phyloP scores from a whole-genome alignment of 192 early-diverging fungal species.

The Gonapodya prolifera region DNA sequence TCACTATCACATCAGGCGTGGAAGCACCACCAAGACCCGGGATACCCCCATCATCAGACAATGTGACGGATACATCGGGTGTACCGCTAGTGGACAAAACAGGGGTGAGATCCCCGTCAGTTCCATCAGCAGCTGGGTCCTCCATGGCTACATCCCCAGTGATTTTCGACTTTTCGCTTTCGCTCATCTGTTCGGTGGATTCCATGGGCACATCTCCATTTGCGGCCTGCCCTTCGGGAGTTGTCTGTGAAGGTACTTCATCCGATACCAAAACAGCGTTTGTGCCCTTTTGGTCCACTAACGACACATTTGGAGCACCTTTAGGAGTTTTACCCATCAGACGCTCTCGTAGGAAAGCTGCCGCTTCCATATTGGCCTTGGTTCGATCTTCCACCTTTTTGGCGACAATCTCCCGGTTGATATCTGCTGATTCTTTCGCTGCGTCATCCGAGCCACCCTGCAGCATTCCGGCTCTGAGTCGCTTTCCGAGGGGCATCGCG shows the following conservation, averaged over 20 bases:
- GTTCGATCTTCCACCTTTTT: background rate
- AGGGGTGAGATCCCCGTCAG: background rate
- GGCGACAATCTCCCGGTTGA: conserved; percentile 3
- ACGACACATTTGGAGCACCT: background rate
- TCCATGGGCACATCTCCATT: conserved; percentile 36
- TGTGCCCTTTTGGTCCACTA: background rate
- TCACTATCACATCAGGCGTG: background rate
- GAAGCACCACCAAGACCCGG: background rate
- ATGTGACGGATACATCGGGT: background rate
- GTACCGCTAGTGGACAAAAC: background rate
- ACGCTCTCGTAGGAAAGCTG: background rate
- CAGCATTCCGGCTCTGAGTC: background rate
- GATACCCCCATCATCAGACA: background rate
- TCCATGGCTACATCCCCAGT: background rate
- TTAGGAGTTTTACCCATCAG: background rate
- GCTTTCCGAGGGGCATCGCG: background rate
- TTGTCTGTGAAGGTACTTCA: background rate
- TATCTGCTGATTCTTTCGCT: background rate
- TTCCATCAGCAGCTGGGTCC: background rate
- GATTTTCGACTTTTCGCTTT: background rate
- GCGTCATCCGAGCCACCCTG: conserved; percentile 3
- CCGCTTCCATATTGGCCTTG: conserved; percentile 1
- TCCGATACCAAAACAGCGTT: background rate
- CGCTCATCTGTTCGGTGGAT: conserved; percentile 20
- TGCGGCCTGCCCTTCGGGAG: conserved; percentile 9